Conservation (phyloP, 352 stramenopile species). For the Globisporangium okanoganense region DNA sequence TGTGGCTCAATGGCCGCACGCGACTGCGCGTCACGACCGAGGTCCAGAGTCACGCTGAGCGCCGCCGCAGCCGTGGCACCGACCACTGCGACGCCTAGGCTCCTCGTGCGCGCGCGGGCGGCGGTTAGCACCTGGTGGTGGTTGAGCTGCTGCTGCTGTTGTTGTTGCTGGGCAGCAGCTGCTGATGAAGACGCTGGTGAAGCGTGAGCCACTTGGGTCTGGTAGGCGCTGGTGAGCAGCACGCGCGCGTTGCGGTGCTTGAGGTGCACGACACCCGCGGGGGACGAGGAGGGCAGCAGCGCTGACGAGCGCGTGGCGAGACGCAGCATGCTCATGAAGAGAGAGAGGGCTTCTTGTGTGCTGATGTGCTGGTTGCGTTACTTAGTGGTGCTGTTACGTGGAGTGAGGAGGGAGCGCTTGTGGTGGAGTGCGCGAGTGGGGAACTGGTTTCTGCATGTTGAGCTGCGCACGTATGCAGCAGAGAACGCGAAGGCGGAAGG, state of each 20-base stretch:
- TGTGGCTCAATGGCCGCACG: conserved; percentile 31
- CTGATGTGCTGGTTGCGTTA: too few relatives aligned
- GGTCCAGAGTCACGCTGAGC: conserved; percentile 35
- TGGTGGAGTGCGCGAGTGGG: neutral
- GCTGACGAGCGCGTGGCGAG: conserved; percentile 1
- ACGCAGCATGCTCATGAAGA: neutral
- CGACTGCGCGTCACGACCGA: conserved; percentile 31
- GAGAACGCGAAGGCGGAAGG: neutral
- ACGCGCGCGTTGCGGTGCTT: conserved; percentile 5
- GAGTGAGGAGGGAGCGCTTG: neutral
- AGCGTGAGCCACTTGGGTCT: conserved; percentile 6
- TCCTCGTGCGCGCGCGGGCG: conserved; percentile 4
- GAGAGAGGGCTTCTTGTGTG: neutral
- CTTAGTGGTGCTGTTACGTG: neutral
- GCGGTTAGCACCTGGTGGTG: neutral
- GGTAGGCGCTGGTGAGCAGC: conserved; percentile 13
- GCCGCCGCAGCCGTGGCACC: conserved; percentile 45
- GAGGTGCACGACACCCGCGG: neutral
- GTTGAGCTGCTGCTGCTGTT: too few relatives aligned
- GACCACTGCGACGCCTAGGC: conserved; percentile 42
- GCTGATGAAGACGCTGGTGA: neutral
- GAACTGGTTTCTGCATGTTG: neutral
- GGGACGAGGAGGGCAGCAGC: neutral
- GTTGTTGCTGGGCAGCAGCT: neutral
- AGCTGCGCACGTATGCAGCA: neutral